Base-by-base conservation (phyloP, 371 early-diverging fungal species). In the Mucor sp. region DNA sequence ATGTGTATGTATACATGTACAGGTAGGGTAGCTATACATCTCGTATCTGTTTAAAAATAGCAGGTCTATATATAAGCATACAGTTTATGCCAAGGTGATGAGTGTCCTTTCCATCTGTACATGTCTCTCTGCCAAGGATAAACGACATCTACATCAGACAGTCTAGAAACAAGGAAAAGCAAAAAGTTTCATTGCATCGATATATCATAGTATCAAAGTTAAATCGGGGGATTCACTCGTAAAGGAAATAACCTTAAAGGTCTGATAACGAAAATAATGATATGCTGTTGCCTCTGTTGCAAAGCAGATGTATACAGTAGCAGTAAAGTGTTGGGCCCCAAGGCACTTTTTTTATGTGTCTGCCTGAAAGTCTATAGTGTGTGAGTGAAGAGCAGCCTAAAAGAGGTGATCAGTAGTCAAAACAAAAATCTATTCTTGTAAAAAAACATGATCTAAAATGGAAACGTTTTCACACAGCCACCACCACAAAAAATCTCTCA, bases 381-480 rank as follows among this genome's bases (percentile, higher is more conserved):
- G 50, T 50, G 50, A 25, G 50, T 50, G 50, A 50, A 25, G 50
- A 50, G 50, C 50, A 50, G 50, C 50, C 37, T 50, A 50, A 50
- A 50, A 50, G 8, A 50, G 50, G 4, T 50, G 50, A 25, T 50
- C 23, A 50, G 21, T 23, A 50, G 50, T 50, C 50, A 50, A 50
- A 50, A 50, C 50, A 50, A 50, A 64, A 59, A 59, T 59, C 59
- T 59, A 59, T 59, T 59, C 59, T 59, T 59, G 59, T 59, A 32
- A 25, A 9, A 23, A 25, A 39, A 39, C 41, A 39, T 39, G 21
- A 39, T 59, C 35, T 25, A 37, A 59, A 59, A 59, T 39, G 59
- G 59, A 35, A 59, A 37, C 39, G 35, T 59, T 59, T 59, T 27
- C 32, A 59, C 59, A 59, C 59, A 59, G 59, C 59, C 59, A 59